Conservation (phyloP, 75 land plant species). For the Cupressus sempervirens region DNA sequence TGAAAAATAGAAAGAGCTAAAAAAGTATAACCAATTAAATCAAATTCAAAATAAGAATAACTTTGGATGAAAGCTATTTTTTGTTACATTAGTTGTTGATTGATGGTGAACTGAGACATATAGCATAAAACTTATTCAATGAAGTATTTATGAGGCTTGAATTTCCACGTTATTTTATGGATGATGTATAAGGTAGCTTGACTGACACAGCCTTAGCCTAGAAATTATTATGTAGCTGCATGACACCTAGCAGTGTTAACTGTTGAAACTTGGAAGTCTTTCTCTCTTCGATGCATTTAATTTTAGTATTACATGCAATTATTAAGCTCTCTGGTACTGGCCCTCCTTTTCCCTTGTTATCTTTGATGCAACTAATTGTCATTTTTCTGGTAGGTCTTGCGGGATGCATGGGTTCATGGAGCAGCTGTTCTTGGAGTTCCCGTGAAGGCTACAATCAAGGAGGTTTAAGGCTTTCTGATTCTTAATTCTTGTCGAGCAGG, state of each 20-base stretch:
- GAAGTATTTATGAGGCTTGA: neutral
- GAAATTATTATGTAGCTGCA: neutral
- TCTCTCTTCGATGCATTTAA: neutral
- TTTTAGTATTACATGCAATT: neutral
- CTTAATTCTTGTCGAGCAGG: neutral
- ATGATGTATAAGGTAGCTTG: neutral
- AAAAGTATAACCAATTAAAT: neutral
- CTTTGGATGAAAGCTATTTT: neutral
- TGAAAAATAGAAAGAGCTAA: neutral
- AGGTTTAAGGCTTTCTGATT: slow-evolving; percentile 41
- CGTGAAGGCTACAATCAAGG: slow-evolving; percentile 98
- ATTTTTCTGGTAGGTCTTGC: slow-evolving; percentile 56
- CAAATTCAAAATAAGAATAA: neutral
- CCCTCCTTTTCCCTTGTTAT: neutral
- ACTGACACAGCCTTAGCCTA: neutral
- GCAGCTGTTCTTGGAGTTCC: slow-evolving; percentile 99
- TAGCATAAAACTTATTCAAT: neutral
- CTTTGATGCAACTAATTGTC: neutral
- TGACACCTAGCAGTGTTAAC: neutral
- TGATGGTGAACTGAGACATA: neutral
- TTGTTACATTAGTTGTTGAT: neutral
- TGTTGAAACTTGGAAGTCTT: neutral
- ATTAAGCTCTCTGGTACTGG: neutral
- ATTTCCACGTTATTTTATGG: neutral
- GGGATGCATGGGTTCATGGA: slow-evolving; percentile 79